Evolutionary conservation across 108 stramenopile species (phyloP), one percentile per base, ranked within the genome.

Genomic region (Stephanodiscus triporus): DNA sequence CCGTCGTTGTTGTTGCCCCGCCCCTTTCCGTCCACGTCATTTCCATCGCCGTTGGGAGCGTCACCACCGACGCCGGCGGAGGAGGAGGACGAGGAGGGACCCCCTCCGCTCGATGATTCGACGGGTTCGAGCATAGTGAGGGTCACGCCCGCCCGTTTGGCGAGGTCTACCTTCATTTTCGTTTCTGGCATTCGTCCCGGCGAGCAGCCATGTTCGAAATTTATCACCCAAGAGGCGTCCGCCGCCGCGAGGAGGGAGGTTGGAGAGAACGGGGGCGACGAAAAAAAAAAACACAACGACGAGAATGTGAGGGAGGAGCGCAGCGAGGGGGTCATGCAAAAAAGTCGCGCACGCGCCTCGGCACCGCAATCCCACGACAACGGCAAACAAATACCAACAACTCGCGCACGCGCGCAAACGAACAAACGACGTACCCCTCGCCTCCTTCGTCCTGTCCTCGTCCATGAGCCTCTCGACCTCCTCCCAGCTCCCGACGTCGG

Each of bases 41-140:
- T 74, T 0, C 60, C 77, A 63, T 57, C 78, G 27, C 80, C 77
- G 49, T 85, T 85, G 34, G 34, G 55, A 0, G 69, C 42, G 11
- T 26, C 53, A 4, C 63, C 9, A 36, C 14, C 43, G 32, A 2
- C 14, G 16, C 11, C 14, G 43, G 43, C 26, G 36, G 30, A 43
- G 20, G 24, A 29, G 63, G 6, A 30, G 58, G 29, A 32, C 20
- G 62, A 64, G 40, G 40, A 8, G 40, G 9, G n/a, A n/a, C n/a
- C n/a, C n/a, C n/a, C n/a, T n/a, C n/a, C n/a, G n/a, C n/a, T n/a
- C n/a, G n/a, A 11, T 11, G 9, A 17, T 45, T 82, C 79, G 26
- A 58, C 60, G 17, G 89, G 82, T 40, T 87, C 91, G 11, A 92
- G 61, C 38, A 89, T 71, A 34, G 86, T 84, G 48, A 89, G 51